Conservation (phyloP, 2,329 filamentous ascomycete genomes). For the Leptosphaerulina australis region DNA sequence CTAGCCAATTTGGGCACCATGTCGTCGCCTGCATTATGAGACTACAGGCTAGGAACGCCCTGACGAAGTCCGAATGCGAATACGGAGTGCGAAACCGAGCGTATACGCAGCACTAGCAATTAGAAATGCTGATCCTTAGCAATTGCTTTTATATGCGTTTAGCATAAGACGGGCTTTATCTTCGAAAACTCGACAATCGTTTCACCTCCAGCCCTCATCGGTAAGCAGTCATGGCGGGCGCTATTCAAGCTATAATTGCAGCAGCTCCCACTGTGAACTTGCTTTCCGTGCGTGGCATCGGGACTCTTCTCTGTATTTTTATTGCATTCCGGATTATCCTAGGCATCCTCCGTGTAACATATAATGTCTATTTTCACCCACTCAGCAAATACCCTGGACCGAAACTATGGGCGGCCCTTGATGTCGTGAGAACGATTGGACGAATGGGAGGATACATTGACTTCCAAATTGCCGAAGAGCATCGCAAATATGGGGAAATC, state of each 20-base stretch:
- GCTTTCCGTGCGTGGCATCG: background rate
- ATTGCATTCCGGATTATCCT: background rate
- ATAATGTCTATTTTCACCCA: constrained; percentile 44
- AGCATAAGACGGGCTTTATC: too few species aligned
- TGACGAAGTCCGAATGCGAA: constrained; percentile 3
- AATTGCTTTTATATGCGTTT: background rate
- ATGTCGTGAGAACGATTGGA: constrained; percentile 42
- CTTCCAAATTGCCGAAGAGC: constrained; percentile 36
- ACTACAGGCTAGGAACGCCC: background rate
- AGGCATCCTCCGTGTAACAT: background rate
- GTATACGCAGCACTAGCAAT: background rate
- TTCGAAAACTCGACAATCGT: background rate
- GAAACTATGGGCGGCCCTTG: constrained; percentile 42
- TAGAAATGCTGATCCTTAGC: background rate
- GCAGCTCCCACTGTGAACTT: background rate
- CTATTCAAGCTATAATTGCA: background rate
- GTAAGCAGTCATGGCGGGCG: background rate
- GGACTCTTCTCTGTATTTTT: background rate
- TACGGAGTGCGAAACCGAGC: constrained; percentile 3
- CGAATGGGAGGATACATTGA: constrained; percentile 32
- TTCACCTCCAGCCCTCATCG: background rate
- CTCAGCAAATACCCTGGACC: constrained; percentile 54
- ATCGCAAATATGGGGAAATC: constrained; percentile 50
- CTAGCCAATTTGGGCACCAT: background rate
- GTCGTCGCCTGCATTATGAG: background rate